Percentiles rank a stretch among this genome's conserved stretches.
Evolutionary conservation across 2,329 filamentous ascomycete species (phyloP).

Genomic region (Aureobasidium sp.): DNA sequence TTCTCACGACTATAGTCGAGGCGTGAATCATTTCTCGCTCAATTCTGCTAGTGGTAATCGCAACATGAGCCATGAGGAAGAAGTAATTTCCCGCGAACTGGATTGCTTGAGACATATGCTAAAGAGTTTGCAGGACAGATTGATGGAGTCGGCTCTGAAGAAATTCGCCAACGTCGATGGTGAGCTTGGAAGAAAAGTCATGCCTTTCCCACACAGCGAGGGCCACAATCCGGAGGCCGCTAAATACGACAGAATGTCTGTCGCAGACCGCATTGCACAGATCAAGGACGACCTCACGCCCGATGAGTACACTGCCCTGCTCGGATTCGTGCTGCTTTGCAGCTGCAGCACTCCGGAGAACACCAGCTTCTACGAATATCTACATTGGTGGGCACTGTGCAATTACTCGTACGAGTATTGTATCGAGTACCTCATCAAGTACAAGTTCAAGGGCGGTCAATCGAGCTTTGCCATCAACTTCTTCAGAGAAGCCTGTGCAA

Average conservation of each 20-base stretch:
- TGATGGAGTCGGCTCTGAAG: constrained; percentile 18
- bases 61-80: constrained; percentile 10
- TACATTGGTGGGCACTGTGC: constrained; percentile 28
- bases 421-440: constrained; percentile 21
- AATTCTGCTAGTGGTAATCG: not conserved
- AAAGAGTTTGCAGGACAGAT: not conserved
- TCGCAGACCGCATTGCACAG: constrained; percentile 27
- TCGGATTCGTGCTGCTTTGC: constrained; percentile 20
- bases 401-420: constrained; percentile 22
- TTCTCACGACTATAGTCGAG: constrained; percentile 15
- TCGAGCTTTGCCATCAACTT: constrained; percentile 14
- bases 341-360: constrained; percentile 17
- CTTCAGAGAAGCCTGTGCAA: constrained; percentile 11
- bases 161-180: constrained; percentile 30
- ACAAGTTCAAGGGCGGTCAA: constrained; percentile 24
- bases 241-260: constrained; percentile 25
- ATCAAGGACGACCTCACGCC: constrained; percentile 20
- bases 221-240: constrained; percentile 21
- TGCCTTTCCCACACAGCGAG: constrained; percentile 33
- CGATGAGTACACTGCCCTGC: constrained; percentile 22
- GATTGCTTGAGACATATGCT: not conserved
- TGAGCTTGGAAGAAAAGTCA: constrained; percentile 24
- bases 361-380: constrained; percentile 24
- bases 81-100: not conserved
- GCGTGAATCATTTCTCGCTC: constrained; percentile 5